A percentile compares a stretch with the other conserved stretches of the same genome.
Evolutionary conservation across 2,329 filamentous ascomycete species (phyloP).

Genomic region (Zymoseptoria brevis): DNA sequence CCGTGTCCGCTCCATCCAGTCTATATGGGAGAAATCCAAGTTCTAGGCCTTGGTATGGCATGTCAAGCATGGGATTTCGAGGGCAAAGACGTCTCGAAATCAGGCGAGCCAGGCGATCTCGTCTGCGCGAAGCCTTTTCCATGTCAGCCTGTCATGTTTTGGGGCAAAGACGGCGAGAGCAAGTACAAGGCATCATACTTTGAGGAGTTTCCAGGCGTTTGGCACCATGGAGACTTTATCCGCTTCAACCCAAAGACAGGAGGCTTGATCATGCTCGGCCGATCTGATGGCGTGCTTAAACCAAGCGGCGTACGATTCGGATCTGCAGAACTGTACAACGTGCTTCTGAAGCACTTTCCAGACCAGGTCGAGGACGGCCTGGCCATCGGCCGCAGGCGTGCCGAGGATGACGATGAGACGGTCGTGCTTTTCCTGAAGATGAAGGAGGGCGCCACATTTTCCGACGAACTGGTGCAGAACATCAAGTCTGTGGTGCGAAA

Average conservation of each 20-base stretch:
- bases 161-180: slow-evolving; percentile 60
- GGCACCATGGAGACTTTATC: slow-evolving; percentile 95
- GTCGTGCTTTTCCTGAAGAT: slow-evolving; percentile 86
- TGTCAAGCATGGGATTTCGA: slow-evolving; percentile 45
- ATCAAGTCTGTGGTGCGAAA: slow-evolving; percentile 64
- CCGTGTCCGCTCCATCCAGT: slow-evolving; percentile 54
- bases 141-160: slow-evolving; percentile 85
- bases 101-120: slow-evolving; percentile 72
- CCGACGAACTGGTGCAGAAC: slow-evolving; percentile 49
- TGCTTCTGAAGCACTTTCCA: slow-evolving; percentile 77
- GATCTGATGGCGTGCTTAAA: slow-evolving; percentile 88
- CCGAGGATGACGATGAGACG: slow-evolving; percentile 69
- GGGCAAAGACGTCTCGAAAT: slow-evolving; percentile 49
- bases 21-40: slow-evolving; percentile 45
- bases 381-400: slow-evolving; percentile 69
- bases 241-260: slow-evolving; percentile 61
- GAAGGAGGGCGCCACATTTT: slow-evolving; percentile 50
- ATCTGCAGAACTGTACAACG: slow-evolving; percentile 90
- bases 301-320: slow-evolving; percentile 87
- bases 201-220: slow-evolving; percentile 66
- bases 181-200: slow-evolving; percentile 86
- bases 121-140: slow-evolving; percentile 83
- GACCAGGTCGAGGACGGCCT: slow-evolving; percentile 74
- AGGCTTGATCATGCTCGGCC: slow-evolving; percentile 81
- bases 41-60: slow-evolving; percentile 44